Evolutionary conservation across 441 rosid genomes (phyloP).

Genomic region (Aleurites moluccanus): DNA sequence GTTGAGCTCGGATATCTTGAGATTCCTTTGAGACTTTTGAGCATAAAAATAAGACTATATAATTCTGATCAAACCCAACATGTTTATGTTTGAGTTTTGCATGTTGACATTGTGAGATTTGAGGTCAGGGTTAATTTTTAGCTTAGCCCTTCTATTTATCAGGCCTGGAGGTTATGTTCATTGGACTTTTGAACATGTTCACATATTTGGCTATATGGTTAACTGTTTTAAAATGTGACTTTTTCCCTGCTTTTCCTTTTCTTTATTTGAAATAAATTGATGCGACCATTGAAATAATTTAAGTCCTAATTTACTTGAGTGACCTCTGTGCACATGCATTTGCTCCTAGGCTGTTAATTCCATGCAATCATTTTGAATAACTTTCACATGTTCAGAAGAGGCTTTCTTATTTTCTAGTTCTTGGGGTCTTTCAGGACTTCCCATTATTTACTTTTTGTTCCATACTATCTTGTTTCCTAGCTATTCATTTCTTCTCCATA

Average conservation of each 20-base stretch:
- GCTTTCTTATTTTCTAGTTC: conserved; percentile 8
- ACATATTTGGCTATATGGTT: neutral
- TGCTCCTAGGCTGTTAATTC: neutral
- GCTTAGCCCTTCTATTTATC: neutral
- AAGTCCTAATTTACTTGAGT: neutral
- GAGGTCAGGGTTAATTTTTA: neutral
- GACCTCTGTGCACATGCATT: neutral
- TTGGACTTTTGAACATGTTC: neutral
- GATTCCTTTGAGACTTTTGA: neutral
- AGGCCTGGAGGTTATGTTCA: neutral
- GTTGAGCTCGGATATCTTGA: no score
- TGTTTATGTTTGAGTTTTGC: neutral
- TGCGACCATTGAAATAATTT: neutral
- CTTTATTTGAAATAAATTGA: neutral
- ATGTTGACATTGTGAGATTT: neutral
- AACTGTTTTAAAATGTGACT: neutral
- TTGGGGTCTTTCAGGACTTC: conserved; percentile 19
- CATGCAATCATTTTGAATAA: neutral
- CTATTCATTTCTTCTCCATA: conserved; percentile 1
- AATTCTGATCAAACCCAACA: neutral
- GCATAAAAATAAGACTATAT: no score
- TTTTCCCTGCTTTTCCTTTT: neutral
- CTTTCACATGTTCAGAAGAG: neutral
- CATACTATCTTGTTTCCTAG: conserved; percentile 18
- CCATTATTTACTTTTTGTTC: conserved; percentile 7